Evolutionary conservation across 2,329 filamentous ascomycete species (phyloP).

Genomic region (Phoma sp.): DNA sequence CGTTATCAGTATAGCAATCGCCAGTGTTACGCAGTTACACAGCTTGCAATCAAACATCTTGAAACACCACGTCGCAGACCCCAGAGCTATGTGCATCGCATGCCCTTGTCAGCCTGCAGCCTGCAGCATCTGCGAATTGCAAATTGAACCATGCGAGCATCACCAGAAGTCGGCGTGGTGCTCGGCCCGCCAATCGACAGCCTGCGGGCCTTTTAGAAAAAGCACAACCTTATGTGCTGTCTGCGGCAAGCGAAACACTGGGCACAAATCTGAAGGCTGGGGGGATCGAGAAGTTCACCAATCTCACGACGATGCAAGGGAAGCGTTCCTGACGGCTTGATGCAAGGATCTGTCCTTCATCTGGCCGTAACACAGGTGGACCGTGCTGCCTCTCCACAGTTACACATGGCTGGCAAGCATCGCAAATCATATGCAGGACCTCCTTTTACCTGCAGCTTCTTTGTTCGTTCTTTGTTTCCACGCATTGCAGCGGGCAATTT

Average conservation of each 20-base stretch:
- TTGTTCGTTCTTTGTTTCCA: conserved; percentile 10
- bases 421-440: conserved; percentile 15
- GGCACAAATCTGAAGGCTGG: conserved; percentile 11
- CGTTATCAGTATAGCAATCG: conserved; percentile 6
- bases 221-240: conserved; percentile 7
- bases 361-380: conserved; percentile 16
- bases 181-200: neutral
- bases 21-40: conserved; percentile 16
- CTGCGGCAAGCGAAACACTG: conserved; percentile 21
- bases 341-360: conserved; percentile 19
- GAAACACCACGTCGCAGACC: conserved; percentile 16
- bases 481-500: conserved; percentile 1
- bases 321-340: conserved; percentile 20
- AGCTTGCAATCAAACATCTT: conserved; percentile 15
- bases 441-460: conserved; percentile 15
- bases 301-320: conserved; percentile 20
- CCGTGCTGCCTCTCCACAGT: conserved; percentile 20
- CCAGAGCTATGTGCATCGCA: conserved; percentile 3
- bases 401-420: conserved; percentile 21
- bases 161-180: conserved; percentile 1
- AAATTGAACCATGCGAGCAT: conserved; percentile 6
- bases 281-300: conserved; percentile 15
- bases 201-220: conserved; percentile 4
- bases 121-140: conserved; percentile 8
- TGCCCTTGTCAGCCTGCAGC: conserved; percentile 5